Conservation (phyloP, 148 eudicot genomes). For the Simmondsia chinensis region DNA sequence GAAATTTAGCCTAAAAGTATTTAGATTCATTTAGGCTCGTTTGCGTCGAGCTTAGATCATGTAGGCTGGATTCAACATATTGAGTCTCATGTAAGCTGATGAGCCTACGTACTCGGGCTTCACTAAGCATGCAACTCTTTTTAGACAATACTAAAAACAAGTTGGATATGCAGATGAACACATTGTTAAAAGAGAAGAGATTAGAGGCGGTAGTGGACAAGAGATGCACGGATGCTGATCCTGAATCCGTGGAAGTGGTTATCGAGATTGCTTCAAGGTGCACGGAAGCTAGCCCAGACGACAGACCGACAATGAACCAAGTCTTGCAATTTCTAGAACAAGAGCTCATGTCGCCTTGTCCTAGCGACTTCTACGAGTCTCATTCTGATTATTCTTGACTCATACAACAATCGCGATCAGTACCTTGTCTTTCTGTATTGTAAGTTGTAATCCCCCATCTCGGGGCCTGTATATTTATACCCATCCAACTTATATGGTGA, state of each 20-base stretch:
- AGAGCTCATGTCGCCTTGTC: conserved; percentile 90
- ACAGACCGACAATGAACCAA: conserved; percentile 67
- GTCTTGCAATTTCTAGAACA: conserved; percentile 79
- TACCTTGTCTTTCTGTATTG: too few relatives aligned
- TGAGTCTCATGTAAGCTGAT: too few relatives aligned
- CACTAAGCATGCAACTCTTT: background rate
- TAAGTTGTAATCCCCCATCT: conserved; percentile 1
- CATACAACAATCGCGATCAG: background rate
- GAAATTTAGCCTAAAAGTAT: too few relatives aligned
- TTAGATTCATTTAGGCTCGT: too few relatives aligned
- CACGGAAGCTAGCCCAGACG: conserved; percentile 69
- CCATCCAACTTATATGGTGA: too few relatives aligned
- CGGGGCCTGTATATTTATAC: conserved; percentile 16
- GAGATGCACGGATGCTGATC: conserved; percentile 55
- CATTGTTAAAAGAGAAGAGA: conserved; percentile 39
- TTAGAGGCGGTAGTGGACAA: conserved; percentile 59
- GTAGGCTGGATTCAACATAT: too few relatives aligned
- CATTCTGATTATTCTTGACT: conserved; percentile 72
- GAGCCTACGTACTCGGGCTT: too few relatives aligned
- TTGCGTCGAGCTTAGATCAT: too few relatives aligned
- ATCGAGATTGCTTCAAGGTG: conserved; percentile 64
- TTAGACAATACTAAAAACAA: background rate
- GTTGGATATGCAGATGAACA: conserved; percentile 54
- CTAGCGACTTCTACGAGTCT: conserved; percentile 85
- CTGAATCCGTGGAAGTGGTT: conserved; percentile 69